Percentiles rank a stretch among this genome's conserved stretches.
phyloP scores from a whole-genome alignment of 1,284 basidiomycete species.

The Ganoderma multipileum region DNA sequence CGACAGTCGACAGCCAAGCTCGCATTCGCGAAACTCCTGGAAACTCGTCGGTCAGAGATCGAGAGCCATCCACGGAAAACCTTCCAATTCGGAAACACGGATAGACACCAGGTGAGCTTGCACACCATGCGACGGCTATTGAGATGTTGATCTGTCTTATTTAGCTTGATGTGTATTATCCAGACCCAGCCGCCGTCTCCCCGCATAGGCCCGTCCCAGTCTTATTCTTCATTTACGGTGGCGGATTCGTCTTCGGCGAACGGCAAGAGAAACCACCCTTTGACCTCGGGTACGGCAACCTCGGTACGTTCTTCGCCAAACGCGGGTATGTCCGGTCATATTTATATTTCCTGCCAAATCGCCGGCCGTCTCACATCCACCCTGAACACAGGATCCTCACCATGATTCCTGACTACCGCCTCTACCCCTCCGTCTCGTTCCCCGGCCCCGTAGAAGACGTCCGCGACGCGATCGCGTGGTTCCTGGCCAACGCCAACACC shows the following conservation, averaged over 20 bases:
- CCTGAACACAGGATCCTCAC: slow-evolving; percentile 48
- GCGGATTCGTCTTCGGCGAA: slow-evolving; percentile 60
- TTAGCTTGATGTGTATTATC: slow-evolving; percentile 67
- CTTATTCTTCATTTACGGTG: slow-evolving; percentile 71
- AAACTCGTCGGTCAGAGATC: slow-evolving; percentile 49
- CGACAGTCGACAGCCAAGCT: slow-evolving; percentile 26
- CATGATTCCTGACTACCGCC: slow-evolving; percentile 69
- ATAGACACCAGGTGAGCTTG: slow-evolving; percentile 58
- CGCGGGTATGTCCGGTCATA: slow-evolving; percentile 46
- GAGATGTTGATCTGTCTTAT: background rate
- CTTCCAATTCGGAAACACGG: slow-evolving; percentile 59
- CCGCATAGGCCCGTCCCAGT: slow-evolving; percentile 49
- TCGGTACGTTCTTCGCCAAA: slow-evolving; percentile 65
- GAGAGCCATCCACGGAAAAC: slow-evolving; percentile 51
- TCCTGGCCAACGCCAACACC: slow-evolving; percentile 48
- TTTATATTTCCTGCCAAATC: background rate
- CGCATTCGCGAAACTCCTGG: slow-evolving; percentile 53
- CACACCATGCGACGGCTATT: background rate
- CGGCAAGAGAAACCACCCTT: slow-evolving; percentile 52
- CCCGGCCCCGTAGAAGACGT: slow-evolving; percentile 62
- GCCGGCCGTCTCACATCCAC: slow-evolving; percentile 23
- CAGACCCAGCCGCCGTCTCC: slow-evolving; percentile 37
- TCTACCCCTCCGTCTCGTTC: slow-evolving; percentile 60
- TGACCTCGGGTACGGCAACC: slow-evolving; percentile 56
- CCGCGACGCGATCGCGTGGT: slow-evolving; percentile 64